Percentiles rank a stretch among this genome's conserved stretches.
Conservation (phyloP, 2,329 filamentous ascomycete genomes). For the Pseudogymnoascus sp. region DNA sequence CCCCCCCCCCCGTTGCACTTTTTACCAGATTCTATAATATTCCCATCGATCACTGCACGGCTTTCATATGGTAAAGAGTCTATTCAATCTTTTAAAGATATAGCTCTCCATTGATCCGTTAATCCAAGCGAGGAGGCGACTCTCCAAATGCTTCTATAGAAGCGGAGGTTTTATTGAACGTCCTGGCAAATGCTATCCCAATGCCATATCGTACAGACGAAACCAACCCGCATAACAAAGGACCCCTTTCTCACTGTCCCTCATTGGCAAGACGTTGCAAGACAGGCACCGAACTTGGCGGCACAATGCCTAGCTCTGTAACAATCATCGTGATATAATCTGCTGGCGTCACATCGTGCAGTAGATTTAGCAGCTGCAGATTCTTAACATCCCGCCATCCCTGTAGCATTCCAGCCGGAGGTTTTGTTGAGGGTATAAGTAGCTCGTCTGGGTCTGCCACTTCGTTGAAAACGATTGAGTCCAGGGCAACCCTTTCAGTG, state of each 20-base stretch:
- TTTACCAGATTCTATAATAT: neutral
- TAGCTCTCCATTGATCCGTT: neutral
- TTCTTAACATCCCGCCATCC: slow-evolving; percentile 50
- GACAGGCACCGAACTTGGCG: slow-evolving; percentile 75
- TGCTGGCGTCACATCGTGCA: slow-evolving; percentile 88
- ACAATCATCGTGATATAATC: slow-evolving; percentile 82
- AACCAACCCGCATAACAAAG: slow-evolving; percentile 6
- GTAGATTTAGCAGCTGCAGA: slow-evolving; percentile 59
- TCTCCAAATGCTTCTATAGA: neutral
- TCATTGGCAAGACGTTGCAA: slow-evolving; percentile 42
- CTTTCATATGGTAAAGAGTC: neutral
- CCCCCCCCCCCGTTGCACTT: neutral
- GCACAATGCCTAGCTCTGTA: slow-evolving; percentile 81
- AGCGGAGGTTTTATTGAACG: neutral
- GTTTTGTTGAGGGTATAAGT: slow-evolving; percentile 21
- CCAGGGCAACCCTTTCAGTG: slow-evolving; percentile 77
- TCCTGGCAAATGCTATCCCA: neutral
- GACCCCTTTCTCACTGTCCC: neutral
- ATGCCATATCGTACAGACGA: slow-evolving; percentile 4
- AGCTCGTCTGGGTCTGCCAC: slow-evolving; percentile 68
- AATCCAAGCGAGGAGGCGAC: neutral
- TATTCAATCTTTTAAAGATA: neutral
- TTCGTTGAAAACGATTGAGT: slow-evolving; percentile 92
- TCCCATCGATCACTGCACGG: neutral
- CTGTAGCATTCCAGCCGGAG: slow-evolving; percentile 33